A percentile compares a stretch with the other conserved stretches of the same genome.
phyloP scores from a whole-genome alignment of 306 rosid species.

The Macrotyloma uniflorum region DNA sequence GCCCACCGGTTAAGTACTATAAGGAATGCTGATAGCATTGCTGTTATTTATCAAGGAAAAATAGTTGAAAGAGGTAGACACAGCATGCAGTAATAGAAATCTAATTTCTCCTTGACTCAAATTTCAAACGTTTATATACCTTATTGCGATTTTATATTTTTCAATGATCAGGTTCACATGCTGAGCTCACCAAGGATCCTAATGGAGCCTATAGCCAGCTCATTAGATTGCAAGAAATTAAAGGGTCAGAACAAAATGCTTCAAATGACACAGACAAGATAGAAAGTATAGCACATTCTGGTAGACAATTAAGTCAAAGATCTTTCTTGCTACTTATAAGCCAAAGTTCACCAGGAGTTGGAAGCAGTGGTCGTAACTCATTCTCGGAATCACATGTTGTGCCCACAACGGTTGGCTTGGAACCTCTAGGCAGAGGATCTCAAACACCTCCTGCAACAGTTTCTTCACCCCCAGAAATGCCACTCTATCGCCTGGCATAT shows the following conservation, averaged over 20 bases:
- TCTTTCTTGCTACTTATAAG: slow-evolving; percentile 49
- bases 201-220: slow-evolving; percentile 74
- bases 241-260: slow-evolving; percentile 38
- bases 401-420: slow-evolving; percentile 25
- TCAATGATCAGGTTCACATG: slow-evolving; percentile 58
- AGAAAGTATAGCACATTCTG: slow-evolving; percentile 46
- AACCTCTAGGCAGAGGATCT: slow-evolving; percentile 33
- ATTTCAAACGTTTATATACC: not conserved
- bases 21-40: slow-evolving; percentile 63
- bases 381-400: not conserved
- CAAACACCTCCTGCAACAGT: slow-evolving; percentile 33
- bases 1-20: slow-evolving; percentile 76
- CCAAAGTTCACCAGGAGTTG: slow-evolving; percentile 50
- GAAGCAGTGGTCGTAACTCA: slow-evolving; percentile 46
- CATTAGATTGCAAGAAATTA: slow-evolving; percentile 59
- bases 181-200: slow-evolving; percentile 53
- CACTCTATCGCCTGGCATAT: slow-evolving; percentile 66
- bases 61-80: slow-evolving; percentile 65
- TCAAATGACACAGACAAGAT: slow-evolving; percentile 42
- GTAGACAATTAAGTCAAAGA: slow-evolving; percentile 50
- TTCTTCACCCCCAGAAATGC: slow-evolving; percentile 51
- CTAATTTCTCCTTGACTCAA: not conserved
- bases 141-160: slow-evolving; percentile 8
- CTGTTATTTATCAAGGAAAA: slow-evolving; percentile 68
- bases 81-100: not conserved